A percentile compares a stretch with the other conserved stretches of the same genome.
Conservation (phyloP, 139 green algal species). For the Micractinium sp. region DNA sequence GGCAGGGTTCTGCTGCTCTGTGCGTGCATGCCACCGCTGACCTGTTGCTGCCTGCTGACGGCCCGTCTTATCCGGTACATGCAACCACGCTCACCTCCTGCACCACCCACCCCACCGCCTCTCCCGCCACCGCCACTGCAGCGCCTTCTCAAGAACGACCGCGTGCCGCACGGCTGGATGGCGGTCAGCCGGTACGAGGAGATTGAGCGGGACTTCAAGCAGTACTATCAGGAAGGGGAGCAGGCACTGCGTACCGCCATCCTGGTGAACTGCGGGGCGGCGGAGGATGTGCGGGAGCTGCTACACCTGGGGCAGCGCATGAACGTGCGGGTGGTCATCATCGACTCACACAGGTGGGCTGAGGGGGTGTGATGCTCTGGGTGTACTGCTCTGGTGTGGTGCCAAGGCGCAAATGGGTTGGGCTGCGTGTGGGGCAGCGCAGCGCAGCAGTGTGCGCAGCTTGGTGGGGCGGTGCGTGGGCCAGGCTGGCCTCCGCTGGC, state of each 20-base stretch:
- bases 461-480: background rate
- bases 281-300: conserved; percentile 63
- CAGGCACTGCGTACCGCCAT: conserved; percentile 71
- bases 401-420: no score
- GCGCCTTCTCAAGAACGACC: conserved; percentile 49
- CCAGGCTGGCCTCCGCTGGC: background rate
- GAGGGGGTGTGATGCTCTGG: background rate
- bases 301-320: conserved; percentile 41
- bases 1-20: background rate
- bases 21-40: background rate
- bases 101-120: no score
- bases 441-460: background rate
- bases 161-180: conserved; percentile 48
- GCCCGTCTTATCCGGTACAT: background rate
- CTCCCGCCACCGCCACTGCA: background rate
- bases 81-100: no score
- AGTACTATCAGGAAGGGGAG: conserved; percentile 14
- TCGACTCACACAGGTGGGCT: conserved; percentile 77
- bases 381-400: no score
- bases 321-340: conserved; percentile 75
- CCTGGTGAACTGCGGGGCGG: conserved; percentile 89
- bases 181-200: conserved; percentile 50
- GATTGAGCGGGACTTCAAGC: conserved; percentile 34
- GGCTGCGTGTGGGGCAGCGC: no score
- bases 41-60: background rate